Conservation (phyloP, 2,329 filamentous ascomycete species). For the Hortaea werneckii region DNA sequence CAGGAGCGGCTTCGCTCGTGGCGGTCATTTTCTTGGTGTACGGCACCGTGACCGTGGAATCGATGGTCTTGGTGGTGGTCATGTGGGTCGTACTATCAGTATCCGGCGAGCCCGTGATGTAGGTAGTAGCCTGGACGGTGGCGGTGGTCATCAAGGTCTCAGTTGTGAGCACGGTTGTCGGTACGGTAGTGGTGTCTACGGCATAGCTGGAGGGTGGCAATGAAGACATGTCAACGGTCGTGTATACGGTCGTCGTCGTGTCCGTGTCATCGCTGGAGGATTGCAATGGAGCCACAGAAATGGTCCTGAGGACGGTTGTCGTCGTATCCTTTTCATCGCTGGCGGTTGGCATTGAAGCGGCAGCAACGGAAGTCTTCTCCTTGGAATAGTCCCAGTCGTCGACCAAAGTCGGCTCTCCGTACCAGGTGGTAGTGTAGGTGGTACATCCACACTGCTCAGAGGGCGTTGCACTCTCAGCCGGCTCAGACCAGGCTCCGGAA, state of each 20-base stretch:
- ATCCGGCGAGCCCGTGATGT: not conserved
- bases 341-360: conserved; percentile 5
- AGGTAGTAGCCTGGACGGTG: not conserved
- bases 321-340: not conserved
- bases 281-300: not conserved
- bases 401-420: conserved; percentile 47
- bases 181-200: too few relatives aligned
- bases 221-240: too few relatives aligned
- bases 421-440: conserved; percentile 63
- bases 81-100: too few relatives aligned
- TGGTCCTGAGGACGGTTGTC: not conserved
- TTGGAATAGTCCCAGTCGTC: conserved; percentile 4
- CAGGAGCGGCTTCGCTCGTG: too few relatives aligned
- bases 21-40: too few relatives aligned
- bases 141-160: not conserved
- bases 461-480: conserved; percentile 2
- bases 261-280: too few relatives aligned
- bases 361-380: not conserved
- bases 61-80: too few relatives aligned
- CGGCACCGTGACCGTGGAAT: too few relatives aligned
- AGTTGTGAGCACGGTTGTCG: not conserved
- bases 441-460: conserved; percentile 52
- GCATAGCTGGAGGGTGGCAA: too few relatives aligned
- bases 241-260: too few relatives aligned
- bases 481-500: conserved; percentile 1